Percentiles rank a stretch among this genome's conserved stretches.
Conservation (phyloP, 148 eudicot genomes). For the Arctostaphylos glauca region DNA sequence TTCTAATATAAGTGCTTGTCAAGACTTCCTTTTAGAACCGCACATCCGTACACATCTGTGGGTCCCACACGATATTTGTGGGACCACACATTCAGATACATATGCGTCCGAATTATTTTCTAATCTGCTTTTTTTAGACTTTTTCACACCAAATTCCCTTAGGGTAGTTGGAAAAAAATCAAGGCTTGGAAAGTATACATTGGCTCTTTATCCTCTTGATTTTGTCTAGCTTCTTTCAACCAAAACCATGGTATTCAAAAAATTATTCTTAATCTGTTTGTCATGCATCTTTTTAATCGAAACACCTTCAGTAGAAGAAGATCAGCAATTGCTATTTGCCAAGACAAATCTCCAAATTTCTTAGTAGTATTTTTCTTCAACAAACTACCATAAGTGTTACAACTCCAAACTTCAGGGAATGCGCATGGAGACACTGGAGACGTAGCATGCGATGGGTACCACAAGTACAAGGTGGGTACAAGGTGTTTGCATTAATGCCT, state of each 20-base stretch:
- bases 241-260: not conserved
- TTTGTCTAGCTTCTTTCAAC: not conserved
- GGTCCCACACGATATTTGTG: too few relatives aligned
- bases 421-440: constrained; percentile 40
- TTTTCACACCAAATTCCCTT: not conserved
- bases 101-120: too few relatives aligned
- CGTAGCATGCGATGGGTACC: constrained; percentile 55
- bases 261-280: not conserved
- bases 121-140: not conserved
- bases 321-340: not conserved
- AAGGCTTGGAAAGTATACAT: not conserved
- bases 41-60: too few relatives aligned
- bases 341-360: not conserved
- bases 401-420: constrained; percentile 23
- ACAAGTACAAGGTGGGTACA: constrained; percentile 56
- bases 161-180: not conserved
- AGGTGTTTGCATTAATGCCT: not conserved
- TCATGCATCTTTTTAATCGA: not conserved
- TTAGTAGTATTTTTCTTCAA: not conserved
- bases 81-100: too few relatives aligned
- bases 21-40: too few relatives aligned
- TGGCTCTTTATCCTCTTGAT: not conserved
- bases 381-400: not conserved
- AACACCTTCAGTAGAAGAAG: not conserved
- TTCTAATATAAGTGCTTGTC: too few relatives aligned